Evolutionary conservation across 257 asterid species (phyloP).

Genomic region (Ocimum tenuiflorum): DNA sequence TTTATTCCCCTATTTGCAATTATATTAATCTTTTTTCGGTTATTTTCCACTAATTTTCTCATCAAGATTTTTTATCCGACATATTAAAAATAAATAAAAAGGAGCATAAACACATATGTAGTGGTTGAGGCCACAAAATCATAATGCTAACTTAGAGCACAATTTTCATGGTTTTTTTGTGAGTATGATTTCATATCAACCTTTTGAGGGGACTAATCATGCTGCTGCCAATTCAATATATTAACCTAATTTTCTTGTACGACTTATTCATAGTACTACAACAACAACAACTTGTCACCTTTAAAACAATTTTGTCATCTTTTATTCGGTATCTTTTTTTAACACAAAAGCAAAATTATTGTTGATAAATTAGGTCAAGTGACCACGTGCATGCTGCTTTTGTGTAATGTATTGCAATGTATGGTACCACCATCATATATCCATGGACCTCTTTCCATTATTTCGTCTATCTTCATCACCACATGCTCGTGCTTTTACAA

Average conservation of each 20-base stretch:
- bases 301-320: neutral
- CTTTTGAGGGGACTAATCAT: slow-evolving; percentile 4
- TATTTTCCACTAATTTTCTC: too few species aligned
- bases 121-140: slow-evolving; percentile 23
- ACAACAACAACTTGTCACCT: slow-evolving; percentile 15
- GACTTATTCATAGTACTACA: slow-evolving; percentile 13
- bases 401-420: neutral
- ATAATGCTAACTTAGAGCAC: slow-evolving; percentile 21
- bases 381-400: slow-evolving; percentile 37
- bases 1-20: too few species aligned
- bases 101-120: neutral
- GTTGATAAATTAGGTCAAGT: slow-evolving; percentile 34
- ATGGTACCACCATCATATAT: neutral
- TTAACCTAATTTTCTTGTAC: neutral
- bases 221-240: slow-evolving; percentile 18
- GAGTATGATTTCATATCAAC: slow-evolving; percentile 7
- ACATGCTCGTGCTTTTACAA: slow-evolving; percentile 21
- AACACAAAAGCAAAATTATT: neutral
- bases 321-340: neutral
- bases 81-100: too few species aligned
- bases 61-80: too few species aligned
- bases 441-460: slow-evolving; percentile 17
- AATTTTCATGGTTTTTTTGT: slow-evolving; percentile 9
- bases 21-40: too few species aligned
- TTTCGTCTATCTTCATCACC: slow-evolving; percentile 20